Conservation (phyloP, 176 grass and related monocot genomes). For the Cenchrus americanus region DNA sequence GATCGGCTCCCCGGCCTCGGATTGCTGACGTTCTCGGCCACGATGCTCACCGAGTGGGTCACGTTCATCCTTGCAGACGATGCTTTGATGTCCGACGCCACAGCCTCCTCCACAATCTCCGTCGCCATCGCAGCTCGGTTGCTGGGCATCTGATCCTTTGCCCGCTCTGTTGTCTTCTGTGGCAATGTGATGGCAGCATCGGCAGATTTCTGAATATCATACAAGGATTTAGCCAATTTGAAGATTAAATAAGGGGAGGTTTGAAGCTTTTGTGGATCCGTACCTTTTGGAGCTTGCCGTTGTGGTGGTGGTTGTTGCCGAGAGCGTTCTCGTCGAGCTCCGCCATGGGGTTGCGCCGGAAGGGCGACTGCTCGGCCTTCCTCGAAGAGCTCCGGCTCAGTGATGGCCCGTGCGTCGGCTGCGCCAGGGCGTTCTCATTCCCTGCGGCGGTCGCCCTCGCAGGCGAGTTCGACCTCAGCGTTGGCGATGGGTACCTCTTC, state of each 20-base stretch:
- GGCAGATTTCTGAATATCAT: conserved; percentile 32
- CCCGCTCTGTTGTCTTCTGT: conserved; percentile 22
- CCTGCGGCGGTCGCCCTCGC: conserved; percentile 41
- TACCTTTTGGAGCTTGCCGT: conserved; percentile 66
- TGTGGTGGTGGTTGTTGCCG: conserved; percentile 5
- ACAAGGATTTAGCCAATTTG: background rate
- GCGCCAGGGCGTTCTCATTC: conserved; percentile 55
- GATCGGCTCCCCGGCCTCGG: conserved; percentile 54
- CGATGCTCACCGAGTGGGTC: conserved; percentile 53
- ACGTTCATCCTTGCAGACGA: conserved; percentile 48
- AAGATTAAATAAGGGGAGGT: background rate
- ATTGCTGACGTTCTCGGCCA: conserved; percentile 50
- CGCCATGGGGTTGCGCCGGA: conserved; percentile 74
- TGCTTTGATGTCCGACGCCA: conserved; percentile 37
- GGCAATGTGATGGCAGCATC: conserved; percentile 31
- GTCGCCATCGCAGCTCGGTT: conserved; percentile 10
- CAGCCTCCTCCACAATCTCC: conserved; percentile 31
- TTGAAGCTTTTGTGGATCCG: background rate
- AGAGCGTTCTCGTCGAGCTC: conserved; percentile 74
- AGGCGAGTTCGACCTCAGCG: conserved; percentile 74
- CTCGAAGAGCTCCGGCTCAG: conserved; percentile 84
- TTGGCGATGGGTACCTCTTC: conserved; percentile 73
- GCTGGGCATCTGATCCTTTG: conserved; percentile 25
- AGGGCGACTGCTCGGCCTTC: conserved; percentile 79
- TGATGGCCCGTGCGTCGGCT: conserved; percentile 47